A percentile compares a stretch with the other conserved stretches of the same genome.
Evolutionary conservation across 164 flowering plant species (phyloP).

Genomic region (Dillenia suffruticosa): DNA sequence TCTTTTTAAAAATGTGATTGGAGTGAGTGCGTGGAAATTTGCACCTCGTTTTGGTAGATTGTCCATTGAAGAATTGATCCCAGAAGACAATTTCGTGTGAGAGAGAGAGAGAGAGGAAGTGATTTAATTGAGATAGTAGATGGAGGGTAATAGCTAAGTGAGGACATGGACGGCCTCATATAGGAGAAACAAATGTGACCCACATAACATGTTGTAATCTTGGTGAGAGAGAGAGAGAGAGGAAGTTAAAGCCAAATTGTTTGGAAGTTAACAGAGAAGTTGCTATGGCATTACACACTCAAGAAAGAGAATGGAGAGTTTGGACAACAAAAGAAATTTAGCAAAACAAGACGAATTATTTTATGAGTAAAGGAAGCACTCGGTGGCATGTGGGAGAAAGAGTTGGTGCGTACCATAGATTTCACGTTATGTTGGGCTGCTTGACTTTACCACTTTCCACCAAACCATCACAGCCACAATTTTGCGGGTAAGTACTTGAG

Average conservation of each 20-base stretch:
- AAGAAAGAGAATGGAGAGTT: too few relatives aligned
- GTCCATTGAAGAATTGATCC: conserved; percentile 38
- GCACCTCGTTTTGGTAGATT: conserved; percentile 54
- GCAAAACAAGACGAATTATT: too few relatives aligned
- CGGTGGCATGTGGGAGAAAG: too few relatives aligned
- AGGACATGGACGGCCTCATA: too few relatives aligned
- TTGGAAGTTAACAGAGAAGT: conserved; percentile 3
- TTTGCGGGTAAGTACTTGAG: too few relatives aligned
- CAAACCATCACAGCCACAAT: too few relatives aligned
- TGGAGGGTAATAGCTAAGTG: too few relatives aligned
- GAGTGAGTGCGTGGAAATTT: conserved; percentile 64
- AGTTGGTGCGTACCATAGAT: not conserved
- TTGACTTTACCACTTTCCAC: not conserved
- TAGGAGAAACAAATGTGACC: too few relatives aligned
- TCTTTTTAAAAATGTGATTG: conserved; percentile 64
- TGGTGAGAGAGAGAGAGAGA: not conserved
- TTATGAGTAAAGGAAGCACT: not conserved
- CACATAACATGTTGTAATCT: too few relatives aligned
- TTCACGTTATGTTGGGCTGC: conserved; percentile 2
- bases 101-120: not conserved
- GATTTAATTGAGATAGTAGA: too few relatives aligned
- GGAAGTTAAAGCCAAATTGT: not conserved
- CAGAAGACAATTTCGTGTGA: not conserved
- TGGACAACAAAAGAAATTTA: too few relatives aligned
- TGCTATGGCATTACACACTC: conserved; percentile 1